These are phyloP conservation scores for Metschnikowia kunwiensis DNA, from an alignment of 805 yeast genomes.

Conservation along the genomic window DNA sequence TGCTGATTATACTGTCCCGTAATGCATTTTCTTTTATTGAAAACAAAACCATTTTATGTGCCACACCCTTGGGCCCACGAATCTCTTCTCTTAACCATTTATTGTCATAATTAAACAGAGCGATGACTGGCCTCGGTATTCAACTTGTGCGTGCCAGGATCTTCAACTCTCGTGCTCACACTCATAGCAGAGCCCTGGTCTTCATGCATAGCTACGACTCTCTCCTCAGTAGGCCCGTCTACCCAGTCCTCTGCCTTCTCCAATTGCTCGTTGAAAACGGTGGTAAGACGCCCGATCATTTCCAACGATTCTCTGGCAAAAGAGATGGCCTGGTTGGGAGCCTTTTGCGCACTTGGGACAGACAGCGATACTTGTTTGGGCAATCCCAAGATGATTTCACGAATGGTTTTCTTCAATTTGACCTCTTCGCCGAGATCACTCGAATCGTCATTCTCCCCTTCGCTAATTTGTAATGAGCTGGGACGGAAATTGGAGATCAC, in stretches of 20 bases:
- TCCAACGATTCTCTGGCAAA: slow-evolving; percentile 88
- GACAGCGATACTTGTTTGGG: slow-evolving; percentile 51
- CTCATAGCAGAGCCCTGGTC: not conserved
- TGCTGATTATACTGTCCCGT: too few species aligned
- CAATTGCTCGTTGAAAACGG: slow-evolving; percentile 80
- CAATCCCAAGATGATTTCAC: slow-evolving; percentile 70
- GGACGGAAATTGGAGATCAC: slow-evolving; percentile 76
- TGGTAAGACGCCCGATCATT: slow-evolving; percentile 78
- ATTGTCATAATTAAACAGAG: too few species aligned
- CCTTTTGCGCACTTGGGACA: slow-evolving; percentile 26
- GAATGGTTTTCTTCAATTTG: slow-evolving; percentile 61
- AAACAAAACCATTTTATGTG: too few species aligned
- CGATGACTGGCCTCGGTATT: too few species aligned
- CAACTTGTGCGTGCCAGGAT: slow-evolving; percentile 4
- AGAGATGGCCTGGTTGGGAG: slow-evolving; percentile 62
- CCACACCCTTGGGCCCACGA: too few species aligned
- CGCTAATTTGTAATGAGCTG: slow-evolving; percentile 25
- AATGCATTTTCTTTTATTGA: too few species aligned
- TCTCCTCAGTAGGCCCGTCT: slow-evolving; percentile 24
- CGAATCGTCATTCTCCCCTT: slow-evolving; percentile 5
- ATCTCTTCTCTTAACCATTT: too few species aligned
- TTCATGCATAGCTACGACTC: not conserved
- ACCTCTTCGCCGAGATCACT: slow-evolving; percentile 14
- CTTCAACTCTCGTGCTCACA: slow-evolving; percentile 1
- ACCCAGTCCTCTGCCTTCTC: slow-evolving; percentile 87